Evolutionary conservation across 1,284 basidiomycete genomes (phyloP), one percentile per base, ranked within the genome.

Genomic region (Boletus semigastroideus): DNA sequence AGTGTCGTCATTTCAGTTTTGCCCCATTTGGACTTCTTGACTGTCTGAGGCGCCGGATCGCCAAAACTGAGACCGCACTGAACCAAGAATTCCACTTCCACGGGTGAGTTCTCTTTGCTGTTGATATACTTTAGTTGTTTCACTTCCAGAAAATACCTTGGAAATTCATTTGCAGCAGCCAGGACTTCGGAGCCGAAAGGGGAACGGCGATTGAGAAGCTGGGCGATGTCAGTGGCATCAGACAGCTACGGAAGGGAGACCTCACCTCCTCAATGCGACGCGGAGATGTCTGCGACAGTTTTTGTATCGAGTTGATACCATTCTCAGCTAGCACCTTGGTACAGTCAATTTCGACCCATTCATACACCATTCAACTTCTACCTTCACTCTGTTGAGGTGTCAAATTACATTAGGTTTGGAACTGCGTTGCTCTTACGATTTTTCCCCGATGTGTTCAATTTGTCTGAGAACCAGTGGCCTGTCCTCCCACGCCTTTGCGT

Each of bases 401-500:
- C 39, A 48, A 33, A 41, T 46, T 46, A 44, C 37, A 34, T 31
- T 36, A 41, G 11, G 3, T 16, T 42, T 49, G 25, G 13, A 41
- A 28, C 17, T 17, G 38, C 39, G 19, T 16, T 40, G 51, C 38
- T 40, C 84, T 65, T 53, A 91, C 89, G 88, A 91, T 78, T 91
- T 92, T 62, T 92, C 90, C 38, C 91, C 91, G 44, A 94, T 85
- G 20, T 85, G 81, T 42, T 90, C 85, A 43, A 94, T 78, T 63
- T 94, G 91, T 46, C 85, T 79, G 51, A 94, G 74, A 14, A 92
- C 87, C 19, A 84, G 74, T 13, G 90, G 86, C 34, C 90, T 75
- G 61, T 91, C 89, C 60, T 94, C 91, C 91, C 91, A 94, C 43
- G 88, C 84, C 61, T 86, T 92, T 12, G 88, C 89, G 51, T 75